A percentile compares a stretch with the other conserved stretches of the same genome.
These are phyloP conservation scores for Penicillium sp. DNA, from an alignment of 2,329 filamentous ascomycete genomes.

Conservation along the genomic window DNA sequence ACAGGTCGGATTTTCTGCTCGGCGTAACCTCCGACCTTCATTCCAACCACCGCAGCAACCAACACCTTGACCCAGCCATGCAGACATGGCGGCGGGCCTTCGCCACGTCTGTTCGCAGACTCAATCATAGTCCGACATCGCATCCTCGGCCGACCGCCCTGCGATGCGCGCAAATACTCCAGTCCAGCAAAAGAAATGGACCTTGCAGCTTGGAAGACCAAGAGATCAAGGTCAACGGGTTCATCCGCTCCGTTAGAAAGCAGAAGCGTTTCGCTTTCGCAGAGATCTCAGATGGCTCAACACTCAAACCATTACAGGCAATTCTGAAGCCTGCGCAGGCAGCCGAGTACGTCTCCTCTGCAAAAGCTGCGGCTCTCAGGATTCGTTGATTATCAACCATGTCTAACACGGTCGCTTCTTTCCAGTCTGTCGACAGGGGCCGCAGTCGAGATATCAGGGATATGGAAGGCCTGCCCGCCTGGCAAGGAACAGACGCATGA, in stretches of 20 bases:
- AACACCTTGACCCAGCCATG: conserved; percentile 31
- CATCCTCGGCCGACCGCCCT: conserved; percentile 23
- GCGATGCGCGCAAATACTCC: conserved; percentile 42
- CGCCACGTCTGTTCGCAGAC: conserved; percentile 35
- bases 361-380: not conserved
- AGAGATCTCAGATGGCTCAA: conserved; percentile 82
- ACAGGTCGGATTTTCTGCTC: conserved; percentile 11
- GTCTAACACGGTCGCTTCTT: conserved; percentile 23
- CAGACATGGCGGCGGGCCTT: conserved; percentile 42
- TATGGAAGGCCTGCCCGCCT: conserved; percentile 68
- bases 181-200: conserved; percentile 27
- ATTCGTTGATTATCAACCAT: not conserved
- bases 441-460: conserved; percentile 72
- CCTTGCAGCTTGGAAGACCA: conserved; percentile 35
- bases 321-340: conserved; percentile 70
- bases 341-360: conserved; percentile 59
- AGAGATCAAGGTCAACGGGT: conserved; percentile 66
- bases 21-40: conserved; percentile 18
- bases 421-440: conserved; percentile 74
- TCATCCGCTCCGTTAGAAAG: conserved; percentile 77
- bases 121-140: conserved; percentile 25
- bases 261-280: conserved; percentile 84
- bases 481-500: conserved; percentile 73
- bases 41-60: conserved; percentile 13
- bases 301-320: conserved; percentile 73